phyloP scores from a whole-genome alignment of 495 filamentous ascomycete species.

The Tetracladium setigerum region DNA sequence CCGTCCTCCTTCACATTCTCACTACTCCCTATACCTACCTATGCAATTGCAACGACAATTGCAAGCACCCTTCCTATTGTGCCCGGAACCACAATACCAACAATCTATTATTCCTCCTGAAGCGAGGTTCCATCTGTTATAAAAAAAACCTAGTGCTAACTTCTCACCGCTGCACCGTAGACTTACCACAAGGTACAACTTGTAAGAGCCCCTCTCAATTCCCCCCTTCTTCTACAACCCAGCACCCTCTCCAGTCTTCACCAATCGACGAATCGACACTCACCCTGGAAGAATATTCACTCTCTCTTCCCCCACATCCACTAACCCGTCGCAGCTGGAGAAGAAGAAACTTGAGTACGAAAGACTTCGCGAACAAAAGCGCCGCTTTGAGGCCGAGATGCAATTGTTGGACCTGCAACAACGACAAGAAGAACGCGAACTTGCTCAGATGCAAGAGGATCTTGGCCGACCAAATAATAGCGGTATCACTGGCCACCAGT shows the following conservation, averaged over 20 bases:
- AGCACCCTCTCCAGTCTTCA: neutral
- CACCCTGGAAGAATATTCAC: slow-evolving; percentile 5
- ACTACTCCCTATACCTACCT: slow-evolving; percentile 22
- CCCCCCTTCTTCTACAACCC: slow-evolving; percentile 1
- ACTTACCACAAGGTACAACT: slow-evolving; percentile 37
- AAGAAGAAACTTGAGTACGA: slow-evolving; percentile 88
- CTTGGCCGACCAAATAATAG: slow-evolving; percentile 49
- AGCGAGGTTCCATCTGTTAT: neutral
- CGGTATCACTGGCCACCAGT: slow-evolving; percentile 56
- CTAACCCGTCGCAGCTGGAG: slow-evolving; percentile 56
- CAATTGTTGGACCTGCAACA: slow-evolving; percentile 76
- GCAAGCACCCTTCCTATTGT: slow-evolving; percentile 32
- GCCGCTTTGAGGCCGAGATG: slow-evolving; percentile 82
- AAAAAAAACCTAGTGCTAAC: slow-evolving; percentile 2
- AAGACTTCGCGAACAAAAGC: slow-evolving; percentile 73
- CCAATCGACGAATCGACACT: neutral
- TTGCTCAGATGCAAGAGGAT: slow-evolving; percentile 72
- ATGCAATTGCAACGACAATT: slow-evolving; percentile 1
- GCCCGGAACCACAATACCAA: slow-evolving; percentile 19
- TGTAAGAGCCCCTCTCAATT: slow-evolving; percentile 23
- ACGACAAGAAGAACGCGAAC: slow-evolving; percentile 70
- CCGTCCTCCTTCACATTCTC: too few species aligned
- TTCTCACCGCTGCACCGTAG: slow-evolving; percentile 13
- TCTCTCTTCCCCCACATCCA: neutral
- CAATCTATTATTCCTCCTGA: slow-evolving; percentile 3